Conservation (phyloP, 164 flowering plant genomes). For the Umbilicus rupestris region DNA sequence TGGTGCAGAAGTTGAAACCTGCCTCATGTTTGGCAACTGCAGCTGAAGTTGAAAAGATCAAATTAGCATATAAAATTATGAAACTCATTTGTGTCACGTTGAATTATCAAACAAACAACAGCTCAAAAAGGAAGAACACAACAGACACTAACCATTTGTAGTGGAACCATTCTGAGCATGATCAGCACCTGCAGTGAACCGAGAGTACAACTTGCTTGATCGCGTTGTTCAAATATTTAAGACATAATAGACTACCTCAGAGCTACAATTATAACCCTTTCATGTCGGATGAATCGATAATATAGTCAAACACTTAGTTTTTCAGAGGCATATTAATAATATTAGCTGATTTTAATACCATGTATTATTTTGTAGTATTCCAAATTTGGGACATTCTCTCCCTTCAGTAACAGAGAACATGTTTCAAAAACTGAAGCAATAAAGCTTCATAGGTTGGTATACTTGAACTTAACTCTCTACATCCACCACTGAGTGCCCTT, state of each 20-base stretch:
- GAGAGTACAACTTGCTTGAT: background rate
- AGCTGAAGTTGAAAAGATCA: constrained; percentile 27
- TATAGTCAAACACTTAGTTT: background rate
- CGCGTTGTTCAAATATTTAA: too few relatives aligned
- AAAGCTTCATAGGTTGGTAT: background rate
- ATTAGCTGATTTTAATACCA: background rate
- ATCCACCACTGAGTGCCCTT: background rate
- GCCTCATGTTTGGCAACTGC: constrained; percentile 64
- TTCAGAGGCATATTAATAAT: background rate
- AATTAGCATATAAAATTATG: background rate
- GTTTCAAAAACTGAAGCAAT: background rate
- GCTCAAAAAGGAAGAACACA: background rate
- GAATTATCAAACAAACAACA: too few relatives aligned
- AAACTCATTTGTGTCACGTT: background rate
- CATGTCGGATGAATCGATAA: too few relatives aligned
- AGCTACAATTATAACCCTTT: background rate
- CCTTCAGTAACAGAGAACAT: background rate
- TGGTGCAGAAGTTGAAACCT: constrained; percentile 25
- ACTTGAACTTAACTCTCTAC: too few relatives aligned
- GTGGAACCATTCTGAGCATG: constrained; percentile 78
- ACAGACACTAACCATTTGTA: constrained; percentile 58
- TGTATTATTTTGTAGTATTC: too few relatives aligned
- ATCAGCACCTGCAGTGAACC: constrained; percentile 48
- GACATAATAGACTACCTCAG: too few relatives aligned
- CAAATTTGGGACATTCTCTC: background rate